Base-by-base conservation (phyloP, 2,329 filamentous ascomycete species). In the Ophiocordyceps camponoti-rufipedis region DNA sequence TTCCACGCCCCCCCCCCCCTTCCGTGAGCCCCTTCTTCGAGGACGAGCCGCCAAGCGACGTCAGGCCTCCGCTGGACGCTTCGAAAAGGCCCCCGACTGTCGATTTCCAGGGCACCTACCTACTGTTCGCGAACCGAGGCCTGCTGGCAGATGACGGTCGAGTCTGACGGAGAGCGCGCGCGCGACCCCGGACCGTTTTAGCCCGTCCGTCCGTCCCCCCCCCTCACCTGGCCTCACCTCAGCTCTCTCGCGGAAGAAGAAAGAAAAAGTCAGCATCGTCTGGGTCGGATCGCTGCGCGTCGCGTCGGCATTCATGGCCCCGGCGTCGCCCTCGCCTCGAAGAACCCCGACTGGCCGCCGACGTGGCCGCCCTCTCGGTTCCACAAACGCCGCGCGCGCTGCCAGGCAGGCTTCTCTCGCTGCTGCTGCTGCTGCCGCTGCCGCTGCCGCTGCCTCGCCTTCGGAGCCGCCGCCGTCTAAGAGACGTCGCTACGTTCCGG, bases 401-500 rank as follows among this genome's bases (percentile, higher is more conserved):
- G 62, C 62, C 38, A 59, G 65, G 48, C 58, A 60, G 44, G 61
- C 57, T 14, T 58, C 58, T 29, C 50, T 56, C 38, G 55, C 57
- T 28, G 54, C 56, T 16, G 58, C 55, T 16, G 50, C 56, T 42
- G 55, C 61, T 40, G 18, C n/a, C n/a, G n/a, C n/a, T n/a, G 33
- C 40, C 23, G 16, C 10, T 13, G 23, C 41, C 5, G 19, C 16
- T 14, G 32, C 31, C 31, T 29, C 41, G 14, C 28, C 28, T 14
- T 43, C 70, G 43, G 80, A 82, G 52, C 79, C 80, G 28, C 79
- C 80, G 28, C 78, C 81, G 12, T 70, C 70, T 1, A 87, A 86
- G 64, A 76, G 75, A 57, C 72, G 80, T 53, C 74, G 78, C 62
- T 95, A 94, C 65, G 75, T 93, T 43, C 85, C 89, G 32, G 87